Conservation (phyloP, 2,329 filamentous ascomycete species). For the Cordyceps militaris region DNA sequence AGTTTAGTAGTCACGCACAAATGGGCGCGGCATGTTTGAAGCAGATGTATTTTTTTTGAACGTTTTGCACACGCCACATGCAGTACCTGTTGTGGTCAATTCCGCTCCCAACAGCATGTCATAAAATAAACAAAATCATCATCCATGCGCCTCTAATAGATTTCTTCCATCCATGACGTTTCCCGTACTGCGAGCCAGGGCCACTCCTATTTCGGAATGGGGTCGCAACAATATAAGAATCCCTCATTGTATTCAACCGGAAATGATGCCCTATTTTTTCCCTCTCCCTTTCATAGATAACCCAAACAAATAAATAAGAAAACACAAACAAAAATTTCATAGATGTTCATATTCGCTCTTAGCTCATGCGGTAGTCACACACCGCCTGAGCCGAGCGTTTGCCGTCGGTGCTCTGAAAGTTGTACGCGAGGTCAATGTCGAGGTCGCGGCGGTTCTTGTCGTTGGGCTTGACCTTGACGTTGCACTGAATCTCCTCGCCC, state of each 20-base stretch:
- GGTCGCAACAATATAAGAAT: slow-evolving; percentile 11
- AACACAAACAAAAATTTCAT: too few species aligned
- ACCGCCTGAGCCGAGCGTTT: slow-evolving; percentile 61
- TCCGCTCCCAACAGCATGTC: neutral
- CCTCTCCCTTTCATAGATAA: neutral
- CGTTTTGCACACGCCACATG: neutral
- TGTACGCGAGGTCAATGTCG: slow-evolving; percentile 82
- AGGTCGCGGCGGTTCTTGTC: slow-evolving; percentile 90
- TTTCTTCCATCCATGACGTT: slow-evolving; percentile 7
- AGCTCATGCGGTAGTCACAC: slow-evolving; percentile 77
- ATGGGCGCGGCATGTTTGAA: neutral
- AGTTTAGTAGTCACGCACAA: neutral
- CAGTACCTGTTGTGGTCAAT: neutral
- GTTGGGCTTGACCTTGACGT: slow-evolving; percentile 79
- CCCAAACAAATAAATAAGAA: too few species aligned
- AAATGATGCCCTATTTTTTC: slow-evolving; percentile 1
- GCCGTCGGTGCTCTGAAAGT: slow-evolving; percentile 67
- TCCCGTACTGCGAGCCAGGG: slow-evolving; percentile 6
- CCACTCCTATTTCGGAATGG: neutral
- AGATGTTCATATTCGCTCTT: too few species aligned
- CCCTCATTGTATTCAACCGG: neutral
- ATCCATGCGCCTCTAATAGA: slow-evolving; percentile 13
- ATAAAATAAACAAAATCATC: slow-evolving; percentile 5
- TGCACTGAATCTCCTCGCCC: slow-evolving; percentile 70
- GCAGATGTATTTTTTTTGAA: neutral